A percentile compares a stretch with the other conserved stretches of the same genome.
These are phyloP conservation scores for Saccharomyces cerevisiae DNA, from an alignment of 805 yeast species.

Conservation along the genomic window DNA sequence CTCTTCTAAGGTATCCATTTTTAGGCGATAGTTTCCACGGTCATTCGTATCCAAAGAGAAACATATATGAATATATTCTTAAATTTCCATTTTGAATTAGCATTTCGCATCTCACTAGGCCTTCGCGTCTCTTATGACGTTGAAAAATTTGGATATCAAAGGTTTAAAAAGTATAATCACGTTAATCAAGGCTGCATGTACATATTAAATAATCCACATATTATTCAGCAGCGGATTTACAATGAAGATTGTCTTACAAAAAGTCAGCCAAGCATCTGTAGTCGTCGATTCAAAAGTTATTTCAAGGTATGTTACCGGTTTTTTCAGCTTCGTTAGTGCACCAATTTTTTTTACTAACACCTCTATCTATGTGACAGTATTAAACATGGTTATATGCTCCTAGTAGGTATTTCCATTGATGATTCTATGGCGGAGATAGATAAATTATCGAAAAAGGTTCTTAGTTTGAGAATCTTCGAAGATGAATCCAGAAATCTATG, in stretches of 20 bases:
- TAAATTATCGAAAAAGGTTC: slow-evolving; percentile 58
- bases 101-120: not conserved
- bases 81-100: not conserved
- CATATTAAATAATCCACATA: not conserved
- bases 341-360: not conserved
- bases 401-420: slow-evolving; percentile 75
- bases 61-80: not conserved
- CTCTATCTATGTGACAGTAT: slow-evolving; percentile 34
- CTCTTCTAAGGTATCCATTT: not conserved
- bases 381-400: slow-evolving; percentile 61
- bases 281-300: slow-evolving; percentile 64
- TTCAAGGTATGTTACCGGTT: slow-evolving; percentile 41
- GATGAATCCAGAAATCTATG: slow-evolving; percentile 65
- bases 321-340: not conserved
- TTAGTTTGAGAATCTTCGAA: slow-evolving; percentile 66
- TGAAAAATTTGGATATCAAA: not conserved
- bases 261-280: slow-evolving; percentile 83
- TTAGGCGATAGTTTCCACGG: not conserved
- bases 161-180: too few species aligned
- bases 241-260: slow-evolving; percentile 88
- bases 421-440: slow-evolving; percentile 72
- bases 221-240: not conserved
- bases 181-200: too few species aligned
- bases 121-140: not conserved
- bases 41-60: not conserved